Evolutionary conservation across 2,329 filamentous ascomycete species (phyloP).

Genomic region (Delphinella strobiligena): DNA sequence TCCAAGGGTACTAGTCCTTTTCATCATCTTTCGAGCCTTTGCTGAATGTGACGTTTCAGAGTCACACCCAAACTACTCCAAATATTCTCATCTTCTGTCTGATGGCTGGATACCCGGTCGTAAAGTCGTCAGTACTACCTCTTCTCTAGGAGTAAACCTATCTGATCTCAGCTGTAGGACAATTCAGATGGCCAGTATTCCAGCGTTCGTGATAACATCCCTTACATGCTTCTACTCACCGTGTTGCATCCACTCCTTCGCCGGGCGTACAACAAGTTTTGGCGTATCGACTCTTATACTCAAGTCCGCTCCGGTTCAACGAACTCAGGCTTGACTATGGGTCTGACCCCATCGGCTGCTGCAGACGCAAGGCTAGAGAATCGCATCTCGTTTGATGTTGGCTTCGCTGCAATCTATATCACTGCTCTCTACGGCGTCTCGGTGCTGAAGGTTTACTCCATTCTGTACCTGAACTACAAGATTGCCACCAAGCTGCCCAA

Average conservation of each 20-base stretch:
- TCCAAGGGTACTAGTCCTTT: constrained; percentile 51
- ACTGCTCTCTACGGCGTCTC: constrained; percentile 75
- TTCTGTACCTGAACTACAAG: constrained; percentile 71
- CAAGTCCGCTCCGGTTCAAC: constrained; percentile 24
- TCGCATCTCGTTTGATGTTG: constrained; percentile 69
- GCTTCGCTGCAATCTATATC: constrained; percentile 71
- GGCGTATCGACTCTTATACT: constrained; percentile 32
- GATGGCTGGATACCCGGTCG: constrained; percentile 87
- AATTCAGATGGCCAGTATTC: constrained; percentile 81
- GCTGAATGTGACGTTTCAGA: constrained; percentile 36
- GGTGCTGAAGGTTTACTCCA: constrained; percentile 65
- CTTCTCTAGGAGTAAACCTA: not conserved
- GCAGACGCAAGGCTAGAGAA: constrained; percentile 45
- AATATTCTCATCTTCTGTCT: constrained; percentile 58
- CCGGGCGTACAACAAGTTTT: constrained; percentile 51
- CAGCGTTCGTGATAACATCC: constrained; percentile 75
- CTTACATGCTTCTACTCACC: constrained; percentile 63
- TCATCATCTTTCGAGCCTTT: constrained; percentile 16
- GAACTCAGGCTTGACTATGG: constrained; percentile 24
- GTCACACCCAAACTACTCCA: constrained; percentile 67
- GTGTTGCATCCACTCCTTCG: constrained; percentile 69
- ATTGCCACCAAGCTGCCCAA: constrained; percentile 63
- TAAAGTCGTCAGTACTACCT: constrained; percentile 53
- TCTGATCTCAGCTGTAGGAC: constrained; percentile 44
- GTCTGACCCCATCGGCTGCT: constrained; percentile 34